Conservation (phyloP, 2,329 filamentous ascomycete genomes). For the Pseudogymnoascus sp. region DNA sequence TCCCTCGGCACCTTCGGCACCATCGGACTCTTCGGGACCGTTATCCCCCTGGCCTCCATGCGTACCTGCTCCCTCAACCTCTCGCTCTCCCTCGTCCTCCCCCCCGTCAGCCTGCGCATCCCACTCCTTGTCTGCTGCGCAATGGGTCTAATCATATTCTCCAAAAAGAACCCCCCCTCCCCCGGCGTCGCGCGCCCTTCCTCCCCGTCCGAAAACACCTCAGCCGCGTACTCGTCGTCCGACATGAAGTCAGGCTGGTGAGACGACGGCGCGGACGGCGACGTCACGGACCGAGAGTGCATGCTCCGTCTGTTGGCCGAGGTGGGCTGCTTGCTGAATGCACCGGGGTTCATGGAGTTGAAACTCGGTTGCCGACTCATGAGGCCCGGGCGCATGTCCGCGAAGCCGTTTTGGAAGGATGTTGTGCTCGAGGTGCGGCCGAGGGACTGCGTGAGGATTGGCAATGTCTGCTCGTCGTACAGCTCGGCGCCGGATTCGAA, state of each 20-base stretch:
- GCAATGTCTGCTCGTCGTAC: slow-evolving; percentile 88
- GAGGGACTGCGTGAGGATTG: slow-evolving; percentile 78
- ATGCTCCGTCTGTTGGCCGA: slow-evolving; percentile 54
- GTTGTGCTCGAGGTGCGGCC: slow-evolving; percentile 60
- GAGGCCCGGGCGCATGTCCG: slow-evolving; percentile 59
- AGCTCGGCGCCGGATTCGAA: slow-evolving; percentile 72
- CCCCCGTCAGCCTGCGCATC: slow-evolving; percentile 56
- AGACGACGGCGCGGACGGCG: slow-evolving; percentile 56
- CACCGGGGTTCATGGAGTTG: slow-evolving; percentile 57
- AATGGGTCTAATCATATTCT: slow-evolving; percentile 54
- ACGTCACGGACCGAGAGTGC: slow-evolving; percentile 78
- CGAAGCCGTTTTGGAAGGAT: slow-evolving; percentile 83
- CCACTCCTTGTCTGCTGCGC: slow-evolving; percentile 51
- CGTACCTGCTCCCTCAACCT: slow-evolving; percentile 25
- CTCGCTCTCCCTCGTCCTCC: slow-evolving; percentile 31
- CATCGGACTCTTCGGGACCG: slow-evolving; percentile 27
- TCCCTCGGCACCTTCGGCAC: slow-evolving; percentile 29
- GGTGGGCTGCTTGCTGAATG: slow-evolving; percentile 42
- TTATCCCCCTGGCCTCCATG: slow-evolving; percentile 24
- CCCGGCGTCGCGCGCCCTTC: slow-evolving; percentile 32
- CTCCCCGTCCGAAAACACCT: slow-evolving; percentile 74
- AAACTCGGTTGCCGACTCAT: slow-evolving; percentile 52
- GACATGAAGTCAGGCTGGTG: slow-evolving; percentile 55
- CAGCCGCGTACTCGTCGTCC: slow-evolving; percentile 69
- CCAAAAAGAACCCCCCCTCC: slow-evolving; percentile 42